These are phyloP conservation scores for Helminthosporium solani DNA, from an alignment of 2,329 filamentous ascomycete genomes.

Conservation along the genomic window DNA sequence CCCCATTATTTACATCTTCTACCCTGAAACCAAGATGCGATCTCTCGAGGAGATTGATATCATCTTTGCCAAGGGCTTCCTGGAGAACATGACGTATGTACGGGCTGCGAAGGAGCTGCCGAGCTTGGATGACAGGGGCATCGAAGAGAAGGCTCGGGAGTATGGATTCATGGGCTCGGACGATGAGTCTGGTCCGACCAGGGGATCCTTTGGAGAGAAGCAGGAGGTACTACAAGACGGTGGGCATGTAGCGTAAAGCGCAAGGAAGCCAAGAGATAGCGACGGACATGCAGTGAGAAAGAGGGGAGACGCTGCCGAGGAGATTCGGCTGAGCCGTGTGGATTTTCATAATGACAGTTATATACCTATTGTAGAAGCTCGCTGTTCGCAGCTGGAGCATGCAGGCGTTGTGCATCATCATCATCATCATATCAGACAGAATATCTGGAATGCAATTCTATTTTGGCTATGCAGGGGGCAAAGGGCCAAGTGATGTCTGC, in stretches of 20 bases:
- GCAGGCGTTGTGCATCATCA: neutral
- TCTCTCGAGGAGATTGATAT: slow-evolving; percentile 55
- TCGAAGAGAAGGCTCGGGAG: slow-evolving; percentile 35
- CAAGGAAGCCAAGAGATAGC: slow-evolving; percentile 6
- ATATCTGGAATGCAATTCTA: no score
- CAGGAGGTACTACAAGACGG: neutral
- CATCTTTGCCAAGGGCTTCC: slow-evolving; percentile 47
- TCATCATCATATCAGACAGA: no score
- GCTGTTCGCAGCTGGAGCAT: slow-evolving; percentile 9
- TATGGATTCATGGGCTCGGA: slow-evolving; percentile 36
- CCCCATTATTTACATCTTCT: slow-evolving; percentile 56
- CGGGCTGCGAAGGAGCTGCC: slow-evolving; percentile 41
- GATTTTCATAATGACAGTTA: slow-evolving; percentile 5
- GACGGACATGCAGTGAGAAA: no score
- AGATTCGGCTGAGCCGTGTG: no score
- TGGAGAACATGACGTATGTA: slow-evolving; percentile 42
- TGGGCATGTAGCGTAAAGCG: slow-evolving; percentile 1
- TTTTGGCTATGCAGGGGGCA: no score
- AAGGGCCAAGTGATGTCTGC: no score
- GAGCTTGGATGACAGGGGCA: slow-evolving; percentile 34
- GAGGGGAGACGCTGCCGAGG: no score
- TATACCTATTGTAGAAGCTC: slow-evolving; percentile 12
- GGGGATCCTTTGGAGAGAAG: neutral
- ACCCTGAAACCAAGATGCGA: slow-evolving; percentile 56
- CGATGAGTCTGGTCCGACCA: slow-evolving; percentile 27